A percentile compares a stretch with the other conserved stretches of the same genome.
phyloP scores from a whole-genome alignment of 1,284 basidiomycete species.

The Dichomitus squalens region DNA sequence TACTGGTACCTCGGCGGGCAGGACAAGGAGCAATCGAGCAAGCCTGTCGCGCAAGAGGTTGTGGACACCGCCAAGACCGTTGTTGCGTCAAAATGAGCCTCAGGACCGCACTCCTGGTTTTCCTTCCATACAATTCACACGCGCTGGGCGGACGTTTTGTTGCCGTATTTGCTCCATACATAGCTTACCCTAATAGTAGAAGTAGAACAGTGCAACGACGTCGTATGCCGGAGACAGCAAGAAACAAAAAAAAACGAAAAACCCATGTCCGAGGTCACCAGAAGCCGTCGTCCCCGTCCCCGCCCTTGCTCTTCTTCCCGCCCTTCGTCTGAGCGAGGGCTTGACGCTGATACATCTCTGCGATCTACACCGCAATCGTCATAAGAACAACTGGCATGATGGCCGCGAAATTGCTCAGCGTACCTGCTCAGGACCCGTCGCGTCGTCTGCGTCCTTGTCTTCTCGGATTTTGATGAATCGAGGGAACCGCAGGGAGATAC shows the following conservation, averaged over 20 bases:
- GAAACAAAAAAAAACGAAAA: not conserved
- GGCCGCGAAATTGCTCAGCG: slow-evolving; percentile 24
- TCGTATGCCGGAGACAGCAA: not conserved
- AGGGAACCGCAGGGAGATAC: slow-evolving; percentile 95
- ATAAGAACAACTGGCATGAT: slow-evolving; percentile 20
- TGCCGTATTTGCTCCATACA: slow-evolving; percentile 7
- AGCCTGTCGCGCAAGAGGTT: slow-evolving; percentile 30
- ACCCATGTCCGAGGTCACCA: slow-evolving; percentile 56
- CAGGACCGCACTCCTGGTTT: slow-evolving; percentile 4
- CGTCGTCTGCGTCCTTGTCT: slow-evolving; percentile 91
- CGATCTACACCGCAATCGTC: slow-evolving; percentile 59
- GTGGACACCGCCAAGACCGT: slow-evolving; percentile 44
- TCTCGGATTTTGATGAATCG: slow-evolving; percentile 92
- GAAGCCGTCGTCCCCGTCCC: slow-evolving; percentile 81
- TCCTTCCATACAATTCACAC: slow-evolving; percentile 1
- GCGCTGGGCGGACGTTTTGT: slow-evolving; percentile 4
- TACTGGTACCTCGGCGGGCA: slow-evolving; percentile 87
- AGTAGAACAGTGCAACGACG: slow-evolving; percentile 11
- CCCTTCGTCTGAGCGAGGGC: slow-evolving; percentile 72
- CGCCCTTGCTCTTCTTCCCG: slow-evolving; percentile 72
- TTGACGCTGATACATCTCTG: slow-evolving; percentile 94
- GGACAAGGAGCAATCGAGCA: slow-evolving; percentile 53
- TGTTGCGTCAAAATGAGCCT: slow-evolving; percentile 29
- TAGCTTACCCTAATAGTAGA: slow-evolving; percentile 17
- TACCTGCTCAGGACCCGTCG: slow-evolving; percentile 91